These are phyloP conservation scores for Pseudofabraea citricarpa DNA, from an alignment of 2,329 filamentous ascomycete species.

Conservation along the genomic window DNA sequence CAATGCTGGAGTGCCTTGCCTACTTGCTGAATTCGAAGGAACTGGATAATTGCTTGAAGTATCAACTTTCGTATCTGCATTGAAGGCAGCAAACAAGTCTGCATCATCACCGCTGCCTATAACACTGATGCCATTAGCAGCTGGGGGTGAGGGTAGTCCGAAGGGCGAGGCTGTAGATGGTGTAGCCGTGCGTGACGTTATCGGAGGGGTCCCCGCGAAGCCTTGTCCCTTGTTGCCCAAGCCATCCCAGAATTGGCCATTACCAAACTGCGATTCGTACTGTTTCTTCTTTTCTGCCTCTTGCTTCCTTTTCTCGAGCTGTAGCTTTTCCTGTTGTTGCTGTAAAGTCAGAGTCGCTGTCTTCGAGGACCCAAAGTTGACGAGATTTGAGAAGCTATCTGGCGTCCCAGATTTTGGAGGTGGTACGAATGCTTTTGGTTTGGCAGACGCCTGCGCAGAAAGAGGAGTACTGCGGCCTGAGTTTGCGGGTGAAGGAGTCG, in stretches of 20 bases:
- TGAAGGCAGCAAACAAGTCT: conserved; percentile 64
- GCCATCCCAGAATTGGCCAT: conserved; percentile 70
- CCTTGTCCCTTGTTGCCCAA: conserved; percentile 50
- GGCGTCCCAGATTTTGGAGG: conserved; percentile 40
- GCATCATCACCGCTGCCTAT: conserved; percentile 42
- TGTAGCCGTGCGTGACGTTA: conserved; percentile 42
- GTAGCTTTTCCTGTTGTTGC: conserved; percentile 68
- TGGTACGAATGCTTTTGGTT: conserved; percentile 29
- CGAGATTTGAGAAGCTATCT: conserved; percentile 76
- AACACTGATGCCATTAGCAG: conserved; percentile 17
- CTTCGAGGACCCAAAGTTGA: conserved; percentile 53
- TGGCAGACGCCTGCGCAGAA: conserved; percentile 33
- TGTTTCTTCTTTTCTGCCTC: conserved; percentile 69
- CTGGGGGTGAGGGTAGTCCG: conserved; percentile 26
- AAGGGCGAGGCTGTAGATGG: conserved; percentile 32
- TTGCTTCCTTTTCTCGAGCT: conserved; percentile 63
- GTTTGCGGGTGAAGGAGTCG: conserved; percentile 40
- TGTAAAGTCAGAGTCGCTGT: conserved; percentile 71
- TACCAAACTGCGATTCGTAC: conserved; percentile 73
- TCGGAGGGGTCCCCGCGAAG: conserved; percentile 38
- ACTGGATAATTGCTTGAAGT: conserved; percentile 62
- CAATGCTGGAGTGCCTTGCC: conserved; percentile 38
- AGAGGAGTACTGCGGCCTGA: conserved; percentile 55
- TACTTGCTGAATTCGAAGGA: conserved; percentile 33
- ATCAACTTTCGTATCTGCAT: conserved; percentile 61